phyloP scores from a whole-genome alignment of 1,284 basidiomycete species.

The Ustilago crameri region DNA sequence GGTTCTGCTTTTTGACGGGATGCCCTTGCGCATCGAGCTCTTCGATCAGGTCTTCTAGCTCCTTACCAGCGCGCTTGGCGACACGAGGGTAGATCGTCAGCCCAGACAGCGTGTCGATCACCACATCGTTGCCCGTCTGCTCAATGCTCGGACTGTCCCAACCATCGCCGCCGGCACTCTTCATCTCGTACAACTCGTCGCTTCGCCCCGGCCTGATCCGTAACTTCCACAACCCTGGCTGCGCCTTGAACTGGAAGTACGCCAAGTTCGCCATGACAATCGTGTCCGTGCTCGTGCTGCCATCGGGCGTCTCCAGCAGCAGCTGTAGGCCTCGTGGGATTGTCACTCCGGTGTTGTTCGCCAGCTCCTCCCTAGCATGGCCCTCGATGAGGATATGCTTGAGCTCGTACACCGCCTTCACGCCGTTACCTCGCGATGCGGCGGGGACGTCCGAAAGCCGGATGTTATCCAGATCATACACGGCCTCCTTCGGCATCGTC shows the following conservation, averaged over 20 bases:
- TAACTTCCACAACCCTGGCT: slow-evolving; percentile 85
- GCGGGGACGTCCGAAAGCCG: slow-evolving; percentile 78
- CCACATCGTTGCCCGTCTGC: slow-evolving; percentile 68
- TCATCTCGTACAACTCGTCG: slow-evolving; percentile 81
- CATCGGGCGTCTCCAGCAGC: slow-evolving; percentile 57
- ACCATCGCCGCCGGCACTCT: slow-evolving; percentile 78
- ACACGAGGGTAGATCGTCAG: slow-evolving; percentile 87
- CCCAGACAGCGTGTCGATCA: slow-evolving; percentile 84
- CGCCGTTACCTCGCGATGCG: slow-evolving; percentile 70
- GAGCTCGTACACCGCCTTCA: slow-evolving; percentile 86
- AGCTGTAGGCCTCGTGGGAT: slow-evolving; percentile 75
- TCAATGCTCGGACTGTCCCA: slow-evolving; percentile 79
- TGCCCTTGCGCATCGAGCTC: slow-evolving; percentile 41
- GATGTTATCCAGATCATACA: slow-evolving; percentile 96
- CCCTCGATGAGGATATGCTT: slow-evolving; percentile 93
- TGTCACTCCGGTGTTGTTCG: slow-evolving; percentile 73
- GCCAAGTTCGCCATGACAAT: slow-evolving; percentile 91
- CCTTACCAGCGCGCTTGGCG: slow-evolving; percentile 79
- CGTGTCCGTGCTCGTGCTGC: slow-evolving; percentile 58
- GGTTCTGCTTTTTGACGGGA: slow-evolving; percentile 20
- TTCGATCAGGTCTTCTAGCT: slow-evolving; percentile 79
- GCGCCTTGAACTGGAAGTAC: slow-evolving; percentile 94
- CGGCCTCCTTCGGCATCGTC: slow-evolving; percentile 85
- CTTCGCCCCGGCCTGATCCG: slow-evolving; percentile 85
- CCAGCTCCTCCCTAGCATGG: slow-evolving; percentile 80